These are phyloP conservation scores for Acanthamoeba lenticulata DNA, from an alignment of 208 protist genomes.

Conservation along the genomic window DNA sequence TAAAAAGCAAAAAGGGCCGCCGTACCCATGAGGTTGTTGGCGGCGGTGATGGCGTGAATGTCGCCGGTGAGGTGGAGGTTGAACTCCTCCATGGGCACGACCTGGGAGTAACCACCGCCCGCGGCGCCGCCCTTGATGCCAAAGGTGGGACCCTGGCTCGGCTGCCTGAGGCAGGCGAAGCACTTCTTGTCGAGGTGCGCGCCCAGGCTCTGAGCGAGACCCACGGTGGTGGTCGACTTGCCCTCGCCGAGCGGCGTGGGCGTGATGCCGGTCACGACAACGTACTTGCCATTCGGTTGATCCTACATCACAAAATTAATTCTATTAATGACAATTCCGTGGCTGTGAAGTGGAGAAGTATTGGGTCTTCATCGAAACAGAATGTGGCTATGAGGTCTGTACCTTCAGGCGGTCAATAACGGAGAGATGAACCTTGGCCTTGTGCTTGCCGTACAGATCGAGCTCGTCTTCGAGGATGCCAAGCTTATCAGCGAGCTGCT, in stretches of 20 bases:
- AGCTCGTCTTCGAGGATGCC: conserved; percentile 92
- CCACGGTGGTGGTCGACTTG: conserved; percentile 97
- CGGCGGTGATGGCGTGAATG: conserved; percentile 98
- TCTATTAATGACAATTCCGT: background rate
- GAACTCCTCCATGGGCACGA: conserved; percentile 93
- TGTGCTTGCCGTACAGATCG: conserved; percentile 92
- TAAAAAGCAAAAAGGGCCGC: background rate
- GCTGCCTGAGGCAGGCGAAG: conserved; percentile 97
- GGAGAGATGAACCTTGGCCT: conserved; percentile 91
- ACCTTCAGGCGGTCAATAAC: conserved; percentile 91
- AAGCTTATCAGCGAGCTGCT: conserved; percentile 77
- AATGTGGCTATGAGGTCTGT: background rate
- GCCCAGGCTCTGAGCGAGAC: conserved; percentile 93
- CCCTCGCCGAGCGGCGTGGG: conserved; percentile 95
- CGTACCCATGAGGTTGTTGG: conserved; percentile 92
- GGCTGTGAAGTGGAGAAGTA: background rate
- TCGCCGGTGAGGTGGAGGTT: conserved; percentile 98
- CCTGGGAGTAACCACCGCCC: conserved; percentile 97
- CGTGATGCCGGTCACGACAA: conserved; percentile 95
- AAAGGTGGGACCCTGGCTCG: conserved; percentile 97
- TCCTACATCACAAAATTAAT: background rate
- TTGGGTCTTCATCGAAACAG: background rate
- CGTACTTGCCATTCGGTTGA: conserved; percentile 92
- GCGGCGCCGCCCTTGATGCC: conserved; percentile 95
- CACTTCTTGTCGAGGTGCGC: conserved; percentile 93